Evolutionary conservation across 1,284 basidiomycete species (phyloP), one percentile per base, ranked within the genome.

Genomic region (Athelia psychrophila): DNA sequence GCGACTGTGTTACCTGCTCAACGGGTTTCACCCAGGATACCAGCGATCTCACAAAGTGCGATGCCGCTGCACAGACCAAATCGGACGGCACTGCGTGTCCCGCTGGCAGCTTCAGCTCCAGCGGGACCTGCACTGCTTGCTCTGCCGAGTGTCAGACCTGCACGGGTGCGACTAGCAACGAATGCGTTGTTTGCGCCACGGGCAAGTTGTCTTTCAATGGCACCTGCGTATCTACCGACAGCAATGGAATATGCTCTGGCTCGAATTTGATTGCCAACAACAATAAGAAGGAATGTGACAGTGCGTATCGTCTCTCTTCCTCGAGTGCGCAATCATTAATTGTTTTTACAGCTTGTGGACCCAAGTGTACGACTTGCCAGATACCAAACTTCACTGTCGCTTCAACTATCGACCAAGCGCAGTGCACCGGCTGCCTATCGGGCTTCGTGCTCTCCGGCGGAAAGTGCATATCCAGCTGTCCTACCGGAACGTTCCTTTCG

Each of bases 221-320:
- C 1, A 73, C 66, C 44, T 92, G 91, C 59, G 85, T 91, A 3
- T 67, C 76, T 35, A 75, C 84, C 16, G 78, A 85, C 60, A 70
- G 68, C 18, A 78, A 81, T 55, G 91, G 91, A 13, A 80, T 90
- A 18, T 93, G 91, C 67, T 67, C 79, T 38, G 81, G 86, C 23
- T 77, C 86, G 5, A 80, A 74, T 55, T 68, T 89, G 54, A 79
- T 93, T 38, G 88, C 82, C n/a, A 87, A 93, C 59, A 91, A 91
- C 59, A 79, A 80, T 60, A 93, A 92, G 70, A 72, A 79, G 20
- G 80, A 83, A 58, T 93, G 91, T 62, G 89, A 93, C 61, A 79
- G 90, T 91, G 62, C 64, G 87, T 78, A 2, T 33, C n/a, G 33
- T 47, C 23, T 51, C 24, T 32, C 47, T 48, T 35, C 35, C 22